These are phyloP conservation scores for Lepidium didymum DNA, from an alignment of 345 rosid species.

Conservation along the genomic window DNA sequence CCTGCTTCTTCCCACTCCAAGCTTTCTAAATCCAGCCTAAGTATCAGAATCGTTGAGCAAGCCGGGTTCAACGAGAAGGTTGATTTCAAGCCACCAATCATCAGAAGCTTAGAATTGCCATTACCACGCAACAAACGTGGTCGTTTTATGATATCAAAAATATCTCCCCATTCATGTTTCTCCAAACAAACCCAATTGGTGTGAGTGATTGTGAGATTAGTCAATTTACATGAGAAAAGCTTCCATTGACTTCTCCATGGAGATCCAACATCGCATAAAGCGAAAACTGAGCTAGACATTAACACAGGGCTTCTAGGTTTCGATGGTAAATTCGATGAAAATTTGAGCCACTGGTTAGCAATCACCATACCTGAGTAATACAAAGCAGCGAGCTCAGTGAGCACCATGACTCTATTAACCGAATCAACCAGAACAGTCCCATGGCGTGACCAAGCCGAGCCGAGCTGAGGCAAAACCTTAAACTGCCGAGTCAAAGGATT, in stretches of 20 bases:
- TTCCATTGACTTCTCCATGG: slow-evolving; percentile 92
- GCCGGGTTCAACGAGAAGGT: slow-evolving; percentile 62
- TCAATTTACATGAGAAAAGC: slow-evolving; percentile 50
- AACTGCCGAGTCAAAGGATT: slow-evolving; percentile 71
- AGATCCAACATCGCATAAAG: slow-evolving; percentile 81
- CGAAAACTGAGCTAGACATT: slow-evolving; percentile 51
- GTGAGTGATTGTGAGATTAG: slow-evolving; percentile 27
- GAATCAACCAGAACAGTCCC: slow-evolving; percentile 76
- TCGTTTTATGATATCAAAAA: slow-evolving; percentile 71
- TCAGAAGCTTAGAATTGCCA: slow-evolving; percentile 42
- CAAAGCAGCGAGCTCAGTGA: slow-evolving; percentile 69
- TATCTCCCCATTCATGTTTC: slow-evolving; percentile 81
- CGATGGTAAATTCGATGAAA: slow-evolving; percentile 74
- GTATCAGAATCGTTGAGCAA: slow-evolving; percentile 71
- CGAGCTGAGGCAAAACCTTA: slow-evolving; percentile 66
- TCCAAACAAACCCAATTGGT: slow-evolving; percentile 68
- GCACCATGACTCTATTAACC: slow-evolving; percentile 62
- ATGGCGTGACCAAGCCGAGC: slow-evolving; percentile 91
- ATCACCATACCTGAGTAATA: slow-evolving; percentile 40
- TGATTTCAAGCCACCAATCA: slow-evolving; percentile 84
- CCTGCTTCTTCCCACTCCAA: slow-evolving; percentile 92
- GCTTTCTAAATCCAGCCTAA: slow-evolving; percentile 66
- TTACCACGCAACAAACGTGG: slow-evolving; percentile 66
- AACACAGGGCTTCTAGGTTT: slow-evolving; percentile 82
- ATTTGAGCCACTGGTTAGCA: slow-evolving; percentile 50